Conservation (phyloP, 2,329 filamentous ascomycete genomes). For the Trichoderma gracile region DNA sequence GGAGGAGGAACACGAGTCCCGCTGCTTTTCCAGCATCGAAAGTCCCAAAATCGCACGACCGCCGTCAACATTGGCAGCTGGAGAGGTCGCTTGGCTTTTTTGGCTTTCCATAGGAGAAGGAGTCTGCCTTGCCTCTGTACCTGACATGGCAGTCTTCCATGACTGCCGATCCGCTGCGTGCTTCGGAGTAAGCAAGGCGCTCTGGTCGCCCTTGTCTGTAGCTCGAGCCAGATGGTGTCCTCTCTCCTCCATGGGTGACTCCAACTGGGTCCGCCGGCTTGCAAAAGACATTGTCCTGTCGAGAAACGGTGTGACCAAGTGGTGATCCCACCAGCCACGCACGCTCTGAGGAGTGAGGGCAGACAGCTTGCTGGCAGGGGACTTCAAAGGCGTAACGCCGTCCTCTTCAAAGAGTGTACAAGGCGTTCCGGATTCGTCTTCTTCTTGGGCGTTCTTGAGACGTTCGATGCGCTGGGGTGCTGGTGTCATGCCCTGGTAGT, state of each 20-base stretch:
- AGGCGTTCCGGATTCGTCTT: conserved; percentile 58
- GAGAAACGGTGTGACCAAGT: conserved; percentile 69
- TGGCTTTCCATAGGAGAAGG: background rate
- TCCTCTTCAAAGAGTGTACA: conserved; percentile 73
- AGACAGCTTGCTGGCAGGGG: conserved; percentile 42
- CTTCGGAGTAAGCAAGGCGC: conserved; percentile 3
- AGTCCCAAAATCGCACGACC: conserved; percentile 7
- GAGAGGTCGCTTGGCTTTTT: background rate
- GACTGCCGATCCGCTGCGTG: conserved; percentile 24
- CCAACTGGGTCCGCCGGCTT: conserved; percentile 39
- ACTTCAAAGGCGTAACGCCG: conserved; percentile 47
- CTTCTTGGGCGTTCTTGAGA: conserved; percentile 38
- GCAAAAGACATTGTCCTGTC: conserved; percentile 49
- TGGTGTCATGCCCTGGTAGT: conserved; percentile 39
- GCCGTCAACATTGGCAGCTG: background rate
- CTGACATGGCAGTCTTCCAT: background rate
- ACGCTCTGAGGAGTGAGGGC: conserved; percentile 50
- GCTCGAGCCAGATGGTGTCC: background rate
- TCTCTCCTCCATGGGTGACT: conserved; percentile 36
- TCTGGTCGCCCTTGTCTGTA: conserved; percentile 3
- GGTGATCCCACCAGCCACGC: conserved; percentile 73
- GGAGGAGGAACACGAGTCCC: background rate
- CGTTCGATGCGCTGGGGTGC: conserved; percentile 40
- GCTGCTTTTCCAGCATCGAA: conserved; percentile 10
- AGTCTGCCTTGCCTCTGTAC: background rate